Percentiles rank a stretch among this genome's conserved stretches.
phyloP scores from a whole-genome alignment of 2,329 filamentous ascomycete genomes.

The Aotearoamyces nothofagi region DNA sequence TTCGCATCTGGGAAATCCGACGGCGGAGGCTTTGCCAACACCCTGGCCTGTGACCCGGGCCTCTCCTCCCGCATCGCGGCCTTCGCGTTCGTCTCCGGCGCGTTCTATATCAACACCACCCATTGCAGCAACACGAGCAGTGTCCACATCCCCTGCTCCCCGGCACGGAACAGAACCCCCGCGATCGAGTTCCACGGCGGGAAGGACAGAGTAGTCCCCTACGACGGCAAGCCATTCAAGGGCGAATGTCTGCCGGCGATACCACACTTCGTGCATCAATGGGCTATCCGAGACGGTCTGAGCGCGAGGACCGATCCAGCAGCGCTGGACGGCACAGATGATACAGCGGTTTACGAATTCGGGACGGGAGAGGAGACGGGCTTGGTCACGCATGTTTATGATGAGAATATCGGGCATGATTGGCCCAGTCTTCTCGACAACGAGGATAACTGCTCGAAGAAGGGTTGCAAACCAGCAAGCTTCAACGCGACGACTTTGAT shows the following conservation, averaged over 20 bases:
- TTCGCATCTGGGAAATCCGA: conserved; percentile 29
- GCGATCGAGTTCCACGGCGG: too few relatives aligned
- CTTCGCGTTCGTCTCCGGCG: conserved; percentile 26
- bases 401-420: conserved; percentile 1
- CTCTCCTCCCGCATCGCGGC: conserved; percentile 25
- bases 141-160: too few relatives aligned
- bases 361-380: not conserved
- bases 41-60: conserved; percentile 24
- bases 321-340: not conserved
- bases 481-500: too few relatives aligned
- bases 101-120: conserved; percentile 24
- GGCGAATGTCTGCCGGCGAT: not conserved
- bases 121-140: too few relatives aligned
- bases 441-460: too few relatives aligned
- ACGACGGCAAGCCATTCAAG: too few relatives aligned
- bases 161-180: too few relatives aligned
- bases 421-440: too few relatives aligned
- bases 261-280: not conserved
- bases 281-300: not conserved
- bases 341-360: not conserved
- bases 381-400: not conserved
- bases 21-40: conserved; percentile 25
- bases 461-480: too few relatives aligned
- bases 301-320: not conserved
- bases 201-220: too few relatives aligned